Conservation (phyloP, 495 filamentous ascomycete genomes). For the Penicillium bovifimosum region DNA sequence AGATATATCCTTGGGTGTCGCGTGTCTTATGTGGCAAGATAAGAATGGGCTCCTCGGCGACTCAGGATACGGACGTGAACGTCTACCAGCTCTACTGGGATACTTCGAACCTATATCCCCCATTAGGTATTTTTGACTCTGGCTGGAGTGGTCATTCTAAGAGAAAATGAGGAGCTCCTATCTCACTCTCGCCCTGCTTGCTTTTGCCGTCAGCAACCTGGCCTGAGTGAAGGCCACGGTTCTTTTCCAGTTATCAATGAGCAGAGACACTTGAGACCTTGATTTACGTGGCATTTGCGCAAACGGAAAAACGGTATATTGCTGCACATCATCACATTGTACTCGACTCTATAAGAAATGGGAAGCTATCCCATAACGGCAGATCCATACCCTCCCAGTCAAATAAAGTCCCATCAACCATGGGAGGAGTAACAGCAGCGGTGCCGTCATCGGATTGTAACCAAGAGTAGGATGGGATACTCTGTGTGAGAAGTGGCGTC, state of each 20-base stretch:
- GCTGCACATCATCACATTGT: neutral
- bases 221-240: neutral
- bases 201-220: neutral
- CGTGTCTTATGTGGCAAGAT: constrained; percentile 20
- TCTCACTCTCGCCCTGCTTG: neutral
- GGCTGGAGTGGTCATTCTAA: constrained; percentile 6
- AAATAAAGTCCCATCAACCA: constrained; percentile 16
- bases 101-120: constrained; percentile 14
- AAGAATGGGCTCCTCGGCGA: constrained; percentile 8
- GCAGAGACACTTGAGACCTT: too few relatives aligned
- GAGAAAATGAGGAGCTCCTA: too few relatives aligned
- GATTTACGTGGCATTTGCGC: too few relatives aligned
- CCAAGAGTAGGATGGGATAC: constrained; percentile 15
- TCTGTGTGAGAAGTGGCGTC: constrained; percentile 8
- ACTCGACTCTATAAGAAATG: constrained; percentile 29
- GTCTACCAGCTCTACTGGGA: constrained; percentile 24
- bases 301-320: neutral
- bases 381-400: constrained; percentile 34
- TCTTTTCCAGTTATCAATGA: too few relatives aligned
- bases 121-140: constrained; percentile 10
- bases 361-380: constrained; percentile 34
- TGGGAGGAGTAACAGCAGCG: constrained; percentile 12
- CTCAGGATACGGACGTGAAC: constrained; percentile 15
- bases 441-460: constrained; percentile 14
- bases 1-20: neutral